Evolutionary conservation across 768 basidiomycete species (phyloP), one percentile per base, ranked within the genome.

Genomic region (Xerocomellus intermedius): DNA sequence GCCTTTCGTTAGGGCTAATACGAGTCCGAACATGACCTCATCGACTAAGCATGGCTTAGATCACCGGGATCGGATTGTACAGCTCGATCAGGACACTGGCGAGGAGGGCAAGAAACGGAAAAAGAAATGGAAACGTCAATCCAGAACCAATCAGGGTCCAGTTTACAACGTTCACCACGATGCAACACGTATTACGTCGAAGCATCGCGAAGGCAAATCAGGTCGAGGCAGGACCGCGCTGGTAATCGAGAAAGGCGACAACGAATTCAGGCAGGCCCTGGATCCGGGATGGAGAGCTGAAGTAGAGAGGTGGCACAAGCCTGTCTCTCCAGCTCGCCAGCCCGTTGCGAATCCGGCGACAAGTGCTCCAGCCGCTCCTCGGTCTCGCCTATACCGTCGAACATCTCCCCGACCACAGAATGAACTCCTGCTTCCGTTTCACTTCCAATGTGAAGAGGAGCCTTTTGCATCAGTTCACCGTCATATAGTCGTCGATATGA

Each of bases 401-500:
- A 45, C 47, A 41, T 55, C 53, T 33, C 50, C 60, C 19, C 42
- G 13, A 48, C 46, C 32, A 51, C 57, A 48, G 24, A 44, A 56
- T 42, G 57, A 60, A 42, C 5, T 50, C 13, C 49, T 61, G 2
- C 62, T 62, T 50, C 56, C 60, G 0, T 26, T 59, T 37, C 50
- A 64, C 32, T 62, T 63, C 30, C 57, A 53, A 32, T 62, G 37
- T 32, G 36, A 59, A 53, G 41, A 63, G 13, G 53, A 36, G 4
- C n/a, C 39, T 17, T 51, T 47, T 46, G 41, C 28, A 37, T 42
- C 47, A 5, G 24, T 44, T 36, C 57, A 32, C 17, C 69, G 54
- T 12, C 60, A 68, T 10, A 63, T 80, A 37, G 58, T 67, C 50
- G 59, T 75, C 54, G 84, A 92, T 69, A 79, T 84, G 61, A 75